phyloP scores from a whole-genome alignment of 352 stramenopile species.

The Phytophthora constricta region DNA sequence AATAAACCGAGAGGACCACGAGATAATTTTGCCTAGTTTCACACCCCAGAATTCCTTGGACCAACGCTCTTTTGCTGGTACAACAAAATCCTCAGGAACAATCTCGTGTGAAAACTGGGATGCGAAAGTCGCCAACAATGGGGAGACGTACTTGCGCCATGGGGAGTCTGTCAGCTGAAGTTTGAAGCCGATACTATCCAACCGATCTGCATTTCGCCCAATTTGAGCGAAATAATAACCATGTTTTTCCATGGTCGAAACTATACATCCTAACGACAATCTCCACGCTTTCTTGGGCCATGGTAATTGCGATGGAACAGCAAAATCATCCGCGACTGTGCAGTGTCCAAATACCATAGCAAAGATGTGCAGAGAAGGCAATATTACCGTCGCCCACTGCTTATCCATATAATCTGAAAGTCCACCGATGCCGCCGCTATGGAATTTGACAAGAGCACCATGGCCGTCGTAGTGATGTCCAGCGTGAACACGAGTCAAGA shows the following conservation, averaged over 20 bases:
- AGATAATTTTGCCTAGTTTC: constrained; percentile 33
- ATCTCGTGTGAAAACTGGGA: constrained; percentile 27
- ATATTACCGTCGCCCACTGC: constrained; percentile 29
- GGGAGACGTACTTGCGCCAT: constrained; percentile 23
- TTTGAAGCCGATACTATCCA: constrained; percentile 39
- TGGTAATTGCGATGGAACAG: constrained; percentile 23
- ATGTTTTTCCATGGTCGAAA: constrained; percentile 19
- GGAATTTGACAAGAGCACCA: constrained; percentile 20
- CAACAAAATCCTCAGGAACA: constrained; percentile 36
- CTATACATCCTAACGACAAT: constrained; percentile 21
- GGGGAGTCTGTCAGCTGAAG: constrained; percentile 32
- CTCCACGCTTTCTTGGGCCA: constrained; percentile 27
- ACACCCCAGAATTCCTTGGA: constrained; percentile 27
- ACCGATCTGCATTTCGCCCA: constrained; percentile 32
- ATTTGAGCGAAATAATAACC: constrained; percentile 32
- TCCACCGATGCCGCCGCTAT: too few relatives aligned
- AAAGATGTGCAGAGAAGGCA: constrained; percentile 33
- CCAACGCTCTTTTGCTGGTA: constrained; percentile 26
- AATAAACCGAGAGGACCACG: constrained; percentile 32
- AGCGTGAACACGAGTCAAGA: constrained; percentile 29
- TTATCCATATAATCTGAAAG: constrained; percentile 10
- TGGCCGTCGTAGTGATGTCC: constrained; percentile 33
- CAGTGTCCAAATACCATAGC: constrained; percentile 33
- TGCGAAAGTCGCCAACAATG: constrained; percentile 26
- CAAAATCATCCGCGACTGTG: constrained; percentile 22